phyloP scores from a whole-genome alignment of 805 yeast species.

The Saccharomyces cerevisiae region DNA sequence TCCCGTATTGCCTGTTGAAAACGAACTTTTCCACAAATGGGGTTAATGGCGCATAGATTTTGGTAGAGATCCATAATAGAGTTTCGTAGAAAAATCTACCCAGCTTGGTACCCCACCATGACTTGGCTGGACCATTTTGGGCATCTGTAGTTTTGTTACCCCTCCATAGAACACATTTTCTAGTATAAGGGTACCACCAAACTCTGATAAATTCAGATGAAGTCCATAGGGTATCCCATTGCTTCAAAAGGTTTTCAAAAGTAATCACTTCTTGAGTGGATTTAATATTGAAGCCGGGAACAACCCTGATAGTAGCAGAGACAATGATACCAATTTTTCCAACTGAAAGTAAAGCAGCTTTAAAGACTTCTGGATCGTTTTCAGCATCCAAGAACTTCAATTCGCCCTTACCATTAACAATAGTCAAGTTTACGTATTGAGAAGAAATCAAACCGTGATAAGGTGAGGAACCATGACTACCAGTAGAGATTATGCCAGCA shows the following conservation, averaged over 20 bases:
- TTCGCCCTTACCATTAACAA: conserved; percentile 72
- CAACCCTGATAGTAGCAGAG: conserved; percentile 73
- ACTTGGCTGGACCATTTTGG: conserved; percentile 52
- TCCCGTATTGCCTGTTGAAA: conserved; percentile 76
- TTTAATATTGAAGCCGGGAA: conserved; percentile 75
- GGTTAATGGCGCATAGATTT: conserved; percentile 63
- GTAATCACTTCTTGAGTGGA: conserved; percentile 75
- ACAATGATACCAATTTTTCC: conserved; percentile 90
- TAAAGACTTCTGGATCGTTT: conserved; percentile 60
- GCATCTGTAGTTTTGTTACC: conserved; percentile 69
- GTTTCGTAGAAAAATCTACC: conserved; percentile 78
- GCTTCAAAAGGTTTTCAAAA: conserved; percentile 61
- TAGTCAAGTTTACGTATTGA: conserved; percentile 69
- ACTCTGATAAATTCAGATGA: conserved; percentile 84
- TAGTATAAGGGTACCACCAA: conserved; percentile 97
- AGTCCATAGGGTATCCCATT: conserved; percentile 78
- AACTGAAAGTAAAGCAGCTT: conserved; percentile 74
- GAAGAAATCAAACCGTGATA: conserved; percentile 86
- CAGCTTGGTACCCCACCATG: conserved; percentile 77
- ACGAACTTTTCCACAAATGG: conserved; percentile 81
- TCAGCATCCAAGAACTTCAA: conserved; percentile 39
- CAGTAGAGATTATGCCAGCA: conserved; percentile 94
- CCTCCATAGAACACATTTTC: conserved; percentile 83
- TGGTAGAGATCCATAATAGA: conserved; percentile 71
- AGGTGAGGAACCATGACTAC: conserved; percentile 93